Evolutionary conservation across 495 filamentous ascomycete species (phyloP).

Genomic region (Talaromyces thailandensis): DNA sequence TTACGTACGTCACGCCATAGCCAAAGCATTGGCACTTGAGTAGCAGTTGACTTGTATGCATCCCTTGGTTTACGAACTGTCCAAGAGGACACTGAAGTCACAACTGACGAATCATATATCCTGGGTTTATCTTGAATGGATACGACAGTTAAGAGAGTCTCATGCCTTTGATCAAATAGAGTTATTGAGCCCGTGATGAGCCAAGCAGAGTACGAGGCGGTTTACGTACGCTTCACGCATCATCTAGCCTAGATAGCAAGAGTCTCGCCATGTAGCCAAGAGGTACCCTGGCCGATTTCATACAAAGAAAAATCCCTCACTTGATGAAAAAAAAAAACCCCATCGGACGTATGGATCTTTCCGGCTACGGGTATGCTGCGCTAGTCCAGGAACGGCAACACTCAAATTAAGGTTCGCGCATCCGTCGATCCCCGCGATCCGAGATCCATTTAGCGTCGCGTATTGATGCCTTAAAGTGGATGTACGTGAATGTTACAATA

Average conservation of each 20-base stretch:
- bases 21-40: too few species aligned
- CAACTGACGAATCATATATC: not conserved
- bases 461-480: not conserved
- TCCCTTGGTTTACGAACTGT: not conserved
- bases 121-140: not conserved
- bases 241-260: not conserved
- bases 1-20: not conserved
- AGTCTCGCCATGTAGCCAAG: not conserved
- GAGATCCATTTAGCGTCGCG: not conserved
- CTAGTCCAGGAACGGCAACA: not conserved
- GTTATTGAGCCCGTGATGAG: too few species aligned
- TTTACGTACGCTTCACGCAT: not conserved
- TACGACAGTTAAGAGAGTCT: not conserved
- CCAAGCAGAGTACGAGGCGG: not conserved
- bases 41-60: not conserved
- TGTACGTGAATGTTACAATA: not conserved
- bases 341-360: not conserved
- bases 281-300: not conserved
- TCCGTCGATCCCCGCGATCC: not conserved
- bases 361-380: not conserved
- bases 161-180: too few species aligned
- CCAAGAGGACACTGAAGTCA: not conserved
- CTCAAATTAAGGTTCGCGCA: not conserved
- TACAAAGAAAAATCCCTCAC: not conserved
- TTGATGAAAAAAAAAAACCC: not conserved